A percentile compares a stretch with the other conserved stretches of the same genome.
Evolutionary conservation across 2,329 filamentous ascomycete genomes (phyloP).

Genomic region (Fusarium staphyleae): DNA sequence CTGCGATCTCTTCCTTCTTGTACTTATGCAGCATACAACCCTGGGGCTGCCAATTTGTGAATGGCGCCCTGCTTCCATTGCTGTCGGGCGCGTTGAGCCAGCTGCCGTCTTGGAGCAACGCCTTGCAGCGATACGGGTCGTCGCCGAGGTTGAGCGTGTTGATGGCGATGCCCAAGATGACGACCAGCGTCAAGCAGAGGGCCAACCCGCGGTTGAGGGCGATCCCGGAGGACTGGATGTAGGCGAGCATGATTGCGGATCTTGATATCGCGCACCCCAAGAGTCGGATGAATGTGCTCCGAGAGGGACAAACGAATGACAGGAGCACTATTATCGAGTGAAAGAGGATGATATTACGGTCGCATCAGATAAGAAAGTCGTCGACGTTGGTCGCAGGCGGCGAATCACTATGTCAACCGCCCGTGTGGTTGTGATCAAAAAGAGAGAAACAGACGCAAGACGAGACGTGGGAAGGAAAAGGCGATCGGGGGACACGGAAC

Average conservation of each 20-base stretch:
- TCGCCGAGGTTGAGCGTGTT: slow-evolving; percentile 28
- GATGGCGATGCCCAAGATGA: slow-evolving; percentile 28
- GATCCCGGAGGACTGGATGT: slow-evolving; percentile 16
- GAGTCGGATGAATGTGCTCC: slow-evolving; percentile 16
- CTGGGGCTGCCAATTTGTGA: slow-evolving; percentile 63
- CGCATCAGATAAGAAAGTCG: not conserved
- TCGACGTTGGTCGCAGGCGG: not conserved
- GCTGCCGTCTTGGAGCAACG: slow-evolving; percentile 57
- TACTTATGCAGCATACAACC: slow-evolving; percentile 67
- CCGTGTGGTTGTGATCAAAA: not conserved
- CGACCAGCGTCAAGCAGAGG: slow-evolving; percentile 33
- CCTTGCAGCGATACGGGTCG: slow-evolving; percentile 62
- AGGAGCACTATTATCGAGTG: not conserved
- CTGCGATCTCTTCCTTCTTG: slow-evolving; percentile 55
- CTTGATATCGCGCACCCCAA: not conserved
- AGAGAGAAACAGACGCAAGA: not conserved
- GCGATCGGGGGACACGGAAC: not conserved
- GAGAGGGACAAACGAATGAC: slow-evolving; percentile 10
- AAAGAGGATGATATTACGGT: not conserved
- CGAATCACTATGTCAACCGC: not conserved
- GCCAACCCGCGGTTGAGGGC: slow-evolving; percentile 29
- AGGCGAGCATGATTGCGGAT: slow-evolving; percentile 15
- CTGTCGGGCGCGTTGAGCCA: slow-evolving; percentile 52
- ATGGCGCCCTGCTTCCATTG: slow-evolving; percentile 43
- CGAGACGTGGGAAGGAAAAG: not conserved